A percentile compares a stretch with the other conserved stretches of the same genome.
phyloP scores from a whole-genome alignment of 306 rosid species.

The Begonia peltatifolia region DNA sequence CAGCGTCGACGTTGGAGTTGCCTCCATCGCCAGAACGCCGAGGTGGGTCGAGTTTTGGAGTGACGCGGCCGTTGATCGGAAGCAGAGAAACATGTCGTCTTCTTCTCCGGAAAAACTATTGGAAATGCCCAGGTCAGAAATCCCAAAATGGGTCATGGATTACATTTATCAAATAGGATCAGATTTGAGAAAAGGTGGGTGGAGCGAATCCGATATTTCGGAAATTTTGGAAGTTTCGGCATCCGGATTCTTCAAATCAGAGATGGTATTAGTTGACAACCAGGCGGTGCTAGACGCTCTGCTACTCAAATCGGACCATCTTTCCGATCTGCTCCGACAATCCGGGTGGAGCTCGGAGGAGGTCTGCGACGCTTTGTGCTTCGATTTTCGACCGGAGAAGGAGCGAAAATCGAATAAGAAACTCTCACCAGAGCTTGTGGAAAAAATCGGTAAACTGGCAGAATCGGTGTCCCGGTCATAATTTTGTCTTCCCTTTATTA shows the following conservation, averaged over 20 bases:
- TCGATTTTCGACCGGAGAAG: conserved; percentile 86
- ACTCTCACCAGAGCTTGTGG: conserved; percentile 63
- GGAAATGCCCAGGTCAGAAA: conserved; percentile 32
- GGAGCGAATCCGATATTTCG: conserved; percentile 70
- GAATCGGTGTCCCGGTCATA: conserved; percentile 70
- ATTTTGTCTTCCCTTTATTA: not conserved
- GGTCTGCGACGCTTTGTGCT: conserved; percentile 77
- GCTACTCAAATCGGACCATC: conserved; percentile 57
- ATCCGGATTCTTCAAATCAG: conserved; percentile 66
- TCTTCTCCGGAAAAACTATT: conserved; percentile 70
- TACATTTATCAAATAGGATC: conserved; percentile 72
- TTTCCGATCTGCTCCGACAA: conserved; percentile 70
- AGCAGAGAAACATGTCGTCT: conserved; percentile 46
- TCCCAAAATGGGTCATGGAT: conserved; percentile 74
- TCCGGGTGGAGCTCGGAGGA: conserved; percentile 99
- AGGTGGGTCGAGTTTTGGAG: conserved; percentile 99
- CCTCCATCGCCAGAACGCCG: conserved; percentile 56
- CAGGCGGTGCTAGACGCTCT: conserved; percentile 80
- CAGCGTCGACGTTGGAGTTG: conserved; percentile 48
- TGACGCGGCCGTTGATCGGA: conserved; percentile 72
- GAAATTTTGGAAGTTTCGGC: conserved; percentile 76
- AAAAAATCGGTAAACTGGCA: conserved; percentile 73
- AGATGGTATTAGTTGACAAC: conserved; percentile 66
- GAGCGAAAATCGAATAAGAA: conserved; percentile 64
- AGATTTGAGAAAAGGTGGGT: conserved; percentile 62